phyloP scores from a whole-genome alignment of 441 rosid genomes.

The Erodium chrysanthum region DNA sequence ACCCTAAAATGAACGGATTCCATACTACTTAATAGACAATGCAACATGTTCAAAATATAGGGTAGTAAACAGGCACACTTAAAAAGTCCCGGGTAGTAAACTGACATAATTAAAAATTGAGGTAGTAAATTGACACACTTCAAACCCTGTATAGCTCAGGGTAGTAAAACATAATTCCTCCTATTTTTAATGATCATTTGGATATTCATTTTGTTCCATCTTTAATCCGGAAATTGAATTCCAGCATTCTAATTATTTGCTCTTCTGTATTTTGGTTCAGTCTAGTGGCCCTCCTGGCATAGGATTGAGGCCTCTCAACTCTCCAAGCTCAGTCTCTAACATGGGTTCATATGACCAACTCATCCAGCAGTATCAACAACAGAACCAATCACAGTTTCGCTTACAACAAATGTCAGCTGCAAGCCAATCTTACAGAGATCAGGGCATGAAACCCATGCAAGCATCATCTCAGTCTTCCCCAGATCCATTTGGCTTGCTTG shows the following conservation, averaged over 20 bases:
- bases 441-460: slow-evolving; percentile 61
- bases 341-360: slow-evolving; percentile 69
- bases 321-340: slow-evolving; percentile 54
- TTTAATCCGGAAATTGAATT: not conserved
- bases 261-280: slow-evolving; percentile 27
- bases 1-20: too few relatives aligned
- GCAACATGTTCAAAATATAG: too few relatives aligned
- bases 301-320: slow-evolving; percentile 76
- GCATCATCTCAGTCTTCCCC: slow-evolving; percentile 49
- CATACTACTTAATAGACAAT: too few relatives aligned
- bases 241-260: not conserved
- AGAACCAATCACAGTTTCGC: slow-evolving; percentile 70
- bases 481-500: slow-evolving; percentile 86
- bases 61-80: too few relatives aligned
- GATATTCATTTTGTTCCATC: not conserved
- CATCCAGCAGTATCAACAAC: slow-evolving; percentile 82
- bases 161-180: too few relatives aligned
- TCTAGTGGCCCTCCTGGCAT: slow-evolving; percentile 72
- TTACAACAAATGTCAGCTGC: slow-evolving; percentile 69
- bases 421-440: slow-evolving; percentile 80
- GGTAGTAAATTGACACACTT: too few relatives aligned
- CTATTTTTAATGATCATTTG: not conserved
- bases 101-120: too few relatives aligned
- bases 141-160: too few relatives aligned
- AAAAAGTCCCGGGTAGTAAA: too few relatives aligned